Evolutionary conservation across 495 filamentous ascomycete genomes (phyloP).

Genomic region (Aspergillus nidulans): DNA sequence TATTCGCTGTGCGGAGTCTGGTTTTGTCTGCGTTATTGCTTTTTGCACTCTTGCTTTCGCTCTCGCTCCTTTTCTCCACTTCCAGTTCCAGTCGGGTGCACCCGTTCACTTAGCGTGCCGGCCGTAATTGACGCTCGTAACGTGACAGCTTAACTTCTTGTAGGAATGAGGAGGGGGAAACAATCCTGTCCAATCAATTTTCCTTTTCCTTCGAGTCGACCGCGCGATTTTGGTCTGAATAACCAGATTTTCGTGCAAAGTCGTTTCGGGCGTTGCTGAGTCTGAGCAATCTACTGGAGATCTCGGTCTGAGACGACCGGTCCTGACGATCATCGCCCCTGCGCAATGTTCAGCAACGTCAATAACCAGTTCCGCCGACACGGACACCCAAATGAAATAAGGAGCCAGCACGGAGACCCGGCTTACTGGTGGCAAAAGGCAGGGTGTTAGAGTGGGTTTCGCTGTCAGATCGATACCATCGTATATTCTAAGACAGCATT

Average conservation of each 20-base stretch:
- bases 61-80: not conserved
- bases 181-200: not conserved
- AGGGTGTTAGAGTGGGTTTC: not conserved
- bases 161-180: not conserved
- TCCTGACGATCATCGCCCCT: not conserved
- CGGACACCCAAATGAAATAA: not conserved
- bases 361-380: not conserved
- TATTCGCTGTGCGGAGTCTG: slow-evolving; percentile 1
- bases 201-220: not conserved
- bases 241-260: not conserved
- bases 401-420: not conserved
- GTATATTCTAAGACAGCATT: not conserved
- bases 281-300: not conserved
- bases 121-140: not conserved
- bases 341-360: not conserved
- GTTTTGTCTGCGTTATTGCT: not conserved
- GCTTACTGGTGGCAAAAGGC: not conserved
- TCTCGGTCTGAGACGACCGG: not conserved
- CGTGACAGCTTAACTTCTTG: not conserved
- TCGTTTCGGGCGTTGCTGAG: not conserved
- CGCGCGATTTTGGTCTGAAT: not conserved
- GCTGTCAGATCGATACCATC: not conserved
- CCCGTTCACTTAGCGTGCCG: slow-evolving; percentile 3
- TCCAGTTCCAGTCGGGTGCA: not conserved
- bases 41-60: not conserved